Evolutionary conservation across 768 basidiomycete species (phyloP).

Genomic region (Pleurotus giganteus): DNA sequence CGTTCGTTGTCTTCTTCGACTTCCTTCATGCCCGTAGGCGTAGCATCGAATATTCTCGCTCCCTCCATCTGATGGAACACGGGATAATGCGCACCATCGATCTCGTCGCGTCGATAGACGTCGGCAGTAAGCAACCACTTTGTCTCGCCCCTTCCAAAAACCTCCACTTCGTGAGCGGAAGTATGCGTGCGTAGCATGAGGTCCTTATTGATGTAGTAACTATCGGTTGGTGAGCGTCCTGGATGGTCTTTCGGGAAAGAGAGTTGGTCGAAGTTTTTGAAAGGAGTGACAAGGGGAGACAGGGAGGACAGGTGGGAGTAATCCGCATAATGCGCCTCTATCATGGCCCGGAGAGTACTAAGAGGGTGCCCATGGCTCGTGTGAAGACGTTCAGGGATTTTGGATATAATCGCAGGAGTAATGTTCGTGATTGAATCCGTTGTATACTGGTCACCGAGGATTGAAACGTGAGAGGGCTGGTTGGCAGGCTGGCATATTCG

Average conservation of each 20-base stretch:
- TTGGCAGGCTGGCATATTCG: not conserved
- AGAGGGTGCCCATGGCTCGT: constrained; percentile 79
- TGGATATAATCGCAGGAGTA: constrained; percentile 80
- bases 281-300: constrained; percentile 87
- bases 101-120: constrained; percentile 97
- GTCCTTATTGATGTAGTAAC: constrained; percentile 90
- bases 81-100: constrained; percentile 94
- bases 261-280: constrained; percentile 95
- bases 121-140: constrained; percentile 93
- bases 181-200: constrained; percentile 97
- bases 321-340: constrained; percentile 80
- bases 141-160: constrained; percentile 71
- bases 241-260: constrained; percentile 94
- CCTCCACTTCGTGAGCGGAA: constrained; percentile 96
- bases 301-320: constrained; percentile 74
- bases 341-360: constrained; percentile 75
- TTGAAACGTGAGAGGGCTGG: constrained; percentile 33
- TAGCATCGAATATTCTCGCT: constrained; percentile 72
- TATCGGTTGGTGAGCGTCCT: constrained; percentile 85
- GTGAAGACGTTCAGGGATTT: constrained; percentile 76
- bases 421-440: constrained; percentile 84
- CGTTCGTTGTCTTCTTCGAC: constrained; percentile 71
- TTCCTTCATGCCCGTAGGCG: constrained; percentile 54
- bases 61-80: constrained; percentile 99
- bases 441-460: constrained; percentile 66